Conservation (phyloP, 441 rosid species). For the Pelargonium cotyledonis region DNA sequence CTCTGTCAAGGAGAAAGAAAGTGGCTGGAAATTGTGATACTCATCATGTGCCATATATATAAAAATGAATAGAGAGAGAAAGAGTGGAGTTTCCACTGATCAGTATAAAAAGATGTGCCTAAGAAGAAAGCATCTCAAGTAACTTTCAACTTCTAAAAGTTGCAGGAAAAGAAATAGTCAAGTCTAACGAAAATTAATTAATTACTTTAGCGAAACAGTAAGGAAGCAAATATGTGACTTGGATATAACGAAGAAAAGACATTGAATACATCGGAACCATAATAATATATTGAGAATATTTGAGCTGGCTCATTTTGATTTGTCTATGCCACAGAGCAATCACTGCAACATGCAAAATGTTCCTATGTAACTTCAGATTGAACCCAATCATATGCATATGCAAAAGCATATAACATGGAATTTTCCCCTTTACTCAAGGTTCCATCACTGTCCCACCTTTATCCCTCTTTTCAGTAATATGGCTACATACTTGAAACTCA, state of each 20-base stretch:
- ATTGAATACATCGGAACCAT: neutral
- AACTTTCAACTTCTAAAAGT: neutral
- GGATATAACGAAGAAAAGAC: neutral
- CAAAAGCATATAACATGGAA: neutral
- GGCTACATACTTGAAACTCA: neutral
- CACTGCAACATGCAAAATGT: neutral
- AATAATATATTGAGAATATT: too few relatives aligned
- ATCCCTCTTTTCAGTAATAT: neutral
- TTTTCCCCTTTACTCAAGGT: neutral
- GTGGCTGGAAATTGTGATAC: neutral
- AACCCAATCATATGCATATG: neutral
- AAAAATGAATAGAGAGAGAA: neutral
- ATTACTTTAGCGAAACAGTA: neutral
- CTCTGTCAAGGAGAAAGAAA: neutral
- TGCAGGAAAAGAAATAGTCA: neutral
- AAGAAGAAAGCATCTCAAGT: neutral
- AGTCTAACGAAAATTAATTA: neutral
- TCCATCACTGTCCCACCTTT: neutral
- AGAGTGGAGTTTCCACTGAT: slow-evolving; percentile 1
- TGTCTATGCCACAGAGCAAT: neutral
- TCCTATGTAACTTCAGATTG: neutral
- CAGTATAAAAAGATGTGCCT: neutral
- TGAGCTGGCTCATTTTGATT: too few relatives aligned
- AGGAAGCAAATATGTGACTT: neutral
- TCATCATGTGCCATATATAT: neutral